Evolutionary conservation across 768 basidiomycete species (phyloP).

Genomic region (Tricholoma sp.): DNA sequence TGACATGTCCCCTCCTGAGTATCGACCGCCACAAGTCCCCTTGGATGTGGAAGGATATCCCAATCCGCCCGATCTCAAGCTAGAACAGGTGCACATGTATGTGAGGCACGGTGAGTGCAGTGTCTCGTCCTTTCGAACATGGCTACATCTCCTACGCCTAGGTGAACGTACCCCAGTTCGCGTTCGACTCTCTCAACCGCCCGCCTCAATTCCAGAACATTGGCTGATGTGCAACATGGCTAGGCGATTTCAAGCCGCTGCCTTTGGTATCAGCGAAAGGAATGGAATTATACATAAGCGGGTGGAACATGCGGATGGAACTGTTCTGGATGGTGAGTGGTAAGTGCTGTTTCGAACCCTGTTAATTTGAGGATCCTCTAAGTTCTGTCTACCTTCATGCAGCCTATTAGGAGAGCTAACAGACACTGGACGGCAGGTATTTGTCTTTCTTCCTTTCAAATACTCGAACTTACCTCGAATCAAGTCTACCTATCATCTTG

Average conservation of each 20-base stretch:
- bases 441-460: not conserved
- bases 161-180: constrained; percentile 80
- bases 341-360: constrained; percentile 24
- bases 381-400: not conserved
- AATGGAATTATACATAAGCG: constrained; percentile 33
- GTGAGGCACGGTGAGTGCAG: constrained; percentile 60
- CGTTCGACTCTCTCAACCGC: constrained; percentile 53
- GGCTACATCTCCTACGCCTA: constrained; percentile 17
- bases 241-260: constrained; percentile 43
- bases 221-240: constrained; percentile 65
- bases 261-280: constrained; percentile 22
- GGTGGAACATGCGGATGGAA: constrained; percentile 57
- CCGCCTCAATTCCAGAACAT: constrained; percentile 60
- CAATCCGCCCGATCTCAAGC: constrained; percentile 45
- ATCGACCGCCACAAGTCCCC: constrained; percentile 35
- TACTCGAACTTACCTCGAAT: not conserved
- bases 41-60: constrained; percentile 62
- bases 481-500: constrained; percentile 65
- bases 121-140: not conserved
- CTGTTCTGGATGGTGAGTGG: constrained; percentile 56
- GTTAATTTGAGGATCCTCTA: not conserved
- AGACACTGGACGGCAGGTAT: constrained; percentile 63
- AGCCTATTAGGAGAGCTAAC: constrained; percentile 73
- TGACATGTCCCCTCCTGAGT: not conserved
- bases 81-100: constrained; percentile 73